Evolutionary conservation across 2,329 filamentous ascomycete genomes (phyloP).

Genomic region (Aureobasidium sp.): DNA sequence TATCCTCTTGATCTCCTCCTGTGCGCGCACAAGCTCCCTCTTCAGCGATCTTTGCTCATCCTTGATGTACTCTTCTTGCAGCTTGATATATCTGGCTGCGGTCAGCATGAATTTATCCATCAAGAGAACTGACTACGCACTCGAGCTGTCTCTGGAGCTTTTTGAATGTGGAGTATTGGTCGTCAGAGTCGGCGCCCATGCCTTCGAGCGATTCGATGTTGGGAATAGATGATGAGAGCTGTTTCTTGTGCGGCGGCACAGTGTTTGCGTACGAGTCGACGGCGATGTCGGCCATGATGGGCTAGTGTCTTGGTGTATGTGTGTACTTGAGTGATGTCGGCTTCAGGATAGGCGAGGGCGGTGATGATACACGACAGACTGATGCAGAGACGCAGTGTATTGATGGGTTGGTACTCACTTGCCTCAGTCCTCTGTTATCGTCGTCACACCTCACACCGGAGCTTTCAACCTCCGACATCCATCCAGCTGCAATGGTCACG

Average conservation of each 20-base stretch:
- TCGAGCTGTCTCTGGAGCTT: constrained; percentile 94
- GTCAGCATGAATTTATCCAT: neutral
- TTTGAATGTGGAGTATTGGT: constrained; percentile 94
- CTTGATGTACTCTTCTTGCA: constrained; percentile 99
- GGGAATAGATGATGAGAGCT: constrained; percentile 68
- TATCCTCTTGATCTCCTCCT: constrained; percentile 99
- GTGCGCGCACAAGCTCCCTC: constrained; percentile 90
- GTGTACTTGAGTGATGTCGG: neutral
- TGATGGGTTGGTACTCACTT: constrained; percentile 2
- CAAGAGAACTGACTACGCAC: constrained; percentile 40
- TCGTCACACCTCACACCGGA: constrained; percentile 8
- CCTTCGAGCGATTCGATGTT: constrained; percentile 89
- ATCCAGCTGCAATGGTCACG: neutral
- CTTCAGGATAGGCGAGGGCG: neutral
- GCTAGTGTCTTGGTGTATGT: neutral
- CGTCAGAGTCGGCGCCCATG: constrained; percentile 68
- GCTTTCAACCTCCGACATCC: neutral
- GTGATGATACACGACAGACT: neutral
- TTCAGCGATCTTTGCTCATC: constrained; percentile 88
- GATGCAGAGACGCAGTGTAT: neutral
- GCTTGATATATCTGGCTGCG: constrained; percentile 54
- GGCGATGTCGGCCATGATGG: constrained; percentile 73
- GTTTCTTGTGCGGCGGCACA: constrained; percentile 72
- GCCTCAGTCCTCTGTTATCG: constrained; percentile 1
- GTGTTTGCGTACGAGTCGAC: constrained; percentile 74